Conservation (phyloP, 345 rosid genomes). For the Sapria himalayana region DNA sequence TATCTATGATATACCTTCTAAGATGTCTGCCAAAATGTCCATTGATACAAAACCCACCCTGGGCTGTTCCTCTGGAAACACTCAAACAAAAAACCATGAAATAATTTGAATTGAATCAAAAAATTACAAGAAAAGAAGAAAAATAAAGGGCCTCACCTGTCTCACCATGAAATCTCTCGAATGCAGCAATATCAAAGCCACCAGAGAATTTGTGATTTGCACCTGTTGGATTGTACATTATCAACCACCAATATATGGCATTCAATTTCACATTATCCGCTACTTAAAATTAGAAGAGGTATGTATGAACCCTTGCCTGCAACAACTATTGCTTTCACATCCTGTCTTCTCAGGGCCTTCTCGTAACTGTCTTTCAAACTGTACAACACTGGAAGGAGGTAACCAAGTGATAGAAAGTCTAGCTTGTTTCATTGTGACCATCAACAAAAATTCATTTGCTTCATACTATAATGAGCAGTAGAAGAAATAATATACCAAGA, state of each 20-base stretch:
- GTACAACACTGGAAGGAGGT: conserved; percentile 26
- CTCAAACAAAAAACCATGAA: conserved; percentile 1
- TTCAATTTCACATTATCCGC: too few relatives aligned
- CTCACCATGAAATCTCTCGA: conserved; percentile 45
- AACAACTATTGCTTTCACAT: conserved; percentile 88
- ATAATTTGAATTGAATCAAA: conserved; percentile 3
- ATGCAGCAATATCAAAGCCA: conserved; percentile 74
- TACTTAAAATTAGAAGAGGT: too few relatives aligned
- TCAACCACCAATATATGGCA: conserved; percentile 1
- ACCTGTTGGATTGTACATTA: conserved; percentile 35
- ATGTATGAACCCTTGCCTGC: conserved; percentile 27
- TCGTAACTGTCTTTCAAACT: conserved; percentile 64
- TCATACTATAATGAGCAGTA: too few relatives aligned
- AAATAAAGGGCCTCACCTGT: conserved; percentile 23
- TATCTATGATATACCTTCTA: conserved; percentile 42
- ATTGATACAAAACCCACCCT: conserved; percentile 41
- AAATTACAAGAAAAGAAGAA: neutral
- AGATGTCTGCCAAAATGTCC: conserved; percentile 36
- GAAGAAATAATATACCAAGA: too few relatives aligned
- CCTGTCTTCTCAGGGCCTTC: conserved; percentile 56
- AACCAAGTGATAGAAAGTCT: conserved; percentile 2
- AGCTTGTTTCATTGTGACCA: too few relatives aligned
- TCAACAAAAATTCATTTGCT: too few relatives aligned
- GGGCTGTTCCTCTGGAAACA: conserved; percentile 34
- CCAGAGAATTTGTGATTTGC: conserved; percentile 85